A percentile compares a stretch with the other conserved stretches of the same genome.
These are phyloP conservation scores for Fusarium caatingaense DNA, from an alignment of 2,329 filamentous ascomycete species.

Conservation along the genomic window DNA sequence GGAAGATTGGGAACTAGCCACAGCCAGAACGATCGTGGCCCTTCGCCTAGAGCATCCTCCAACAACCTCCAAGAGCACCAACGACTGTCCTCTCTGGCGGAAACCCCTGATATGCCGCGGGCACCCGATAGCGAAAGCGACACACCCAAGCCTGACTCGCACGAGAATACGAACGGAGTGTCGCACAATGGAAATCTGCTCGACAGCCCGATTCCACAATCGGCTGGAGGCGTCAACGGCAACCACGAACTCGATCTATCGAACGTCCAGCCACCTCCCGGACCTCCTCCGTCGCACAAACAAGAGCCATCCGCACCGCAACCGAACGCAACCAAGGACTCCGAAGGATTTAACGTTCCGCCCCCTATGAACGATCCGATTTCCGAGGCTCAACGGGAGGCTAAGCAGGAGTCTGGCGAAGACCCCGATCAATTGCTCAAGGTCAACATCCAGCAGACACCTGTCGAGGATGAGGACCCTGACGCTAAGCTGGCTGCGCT, in stretches of 20 bases:
- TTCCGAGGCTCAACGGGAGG: conserved; percentile 77
- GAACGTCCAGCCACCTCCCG: conserved; percentile 64
- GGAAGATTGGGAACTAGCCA: conserved; percentile 74
- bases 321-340: conserved; percentile 66
- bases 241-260: conserved; percentile 59
- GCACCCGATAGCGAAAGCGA: conserved; percentile 45
- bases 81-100: conserved; percentile 67
- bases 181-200: conserved; percentile 47
- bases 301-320: conserved; percentile 53
- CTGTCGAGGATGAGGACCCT: conserved; percentile 81
- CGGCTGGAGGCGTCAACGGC: conserved; percentile 60
- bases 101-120: conserved; percentile 61
- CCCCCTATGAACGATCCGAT: conserved; percentile 72
- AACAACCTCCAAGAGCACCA: conserved; percentile 68
- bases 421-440: conserved; percentile 78
- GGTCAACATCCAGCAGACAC: conserved; percentile 81
- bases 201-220: conserved; percentile 47
- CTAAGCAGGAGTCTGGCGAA: conserved; percentile 59
- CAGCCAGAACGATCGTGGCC: conserved; percentile 53
- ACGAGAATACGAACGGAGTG: conserved; percentile 61
- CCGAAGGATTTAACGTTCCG: conserved; percentile 82
- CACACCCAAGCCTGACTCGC: conserved; percentile 43
- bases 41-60: conserved; percentile 70
- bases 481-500: conserved; percentile 79
- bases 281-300: conserved; percentile 58